Base-by-base conservation (phyloP, 805 yeast genomes). In the Saccharomycopsis capsularis region DNA sequence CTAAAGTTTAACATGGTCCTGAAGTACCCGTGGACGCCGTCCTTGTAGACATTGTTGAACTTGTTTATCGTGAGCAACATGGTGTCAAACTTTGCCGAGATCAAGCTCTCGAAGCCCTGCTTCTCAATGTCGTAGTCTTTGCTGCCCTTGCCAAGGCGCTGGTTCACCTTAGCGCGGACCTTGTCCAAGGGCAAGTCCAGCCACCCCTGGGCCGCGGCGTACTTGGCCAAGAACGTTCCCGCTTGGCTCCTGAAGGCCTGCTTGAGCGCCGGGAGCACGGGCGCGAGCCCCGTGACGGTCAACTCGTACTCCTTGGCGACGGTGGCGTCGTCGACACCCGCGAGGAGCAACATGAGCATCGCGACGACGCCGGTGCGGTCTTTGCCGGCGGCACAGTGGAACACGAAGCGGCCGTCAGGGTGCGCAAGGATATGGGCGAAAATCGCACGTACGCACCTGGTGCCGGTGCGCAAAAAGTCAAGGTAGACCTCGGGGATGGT, bases 371-470 rank as follows among this genome's bases (percentile, higher is more conserved):
- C 95, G 0, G 95, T 86, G 40, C 95, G 73, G 61, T 87, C 95
- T 62, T 86, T 87, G 2, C 95, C 95, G 1, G 91, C 91, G 3
- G 90, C 78, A 64, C 95, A 87, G 60, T 85, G 91, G 62, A 81
- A 77, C 7, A 82, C 63, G 50, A 87, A 32, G 11, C 16, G 65
- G 2, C 76, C 74, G 19, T 66, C 62, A 2, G 78, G 73, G 37
- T 68, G 61, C 50, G 82, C 86, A 41, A 80, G 68, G 42, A 87
- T 66, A 57, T 69, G 76, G 42, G 66, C 62, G 57, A 85, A 76
- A 29, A 86, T 71, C 6, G 61, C 60, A 41, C 66, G 69, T 59
- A 75, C 81, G 3, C 77, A 68, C 3, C 58, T 61, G 1, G 63
- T 61, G 0, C 87, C 89, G 21, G 64, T 57, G 3, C 61, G 66